Base-by-base conservation (phyloP, 164 flowering plant species). In the Stephania yunnanensis region DNA sequence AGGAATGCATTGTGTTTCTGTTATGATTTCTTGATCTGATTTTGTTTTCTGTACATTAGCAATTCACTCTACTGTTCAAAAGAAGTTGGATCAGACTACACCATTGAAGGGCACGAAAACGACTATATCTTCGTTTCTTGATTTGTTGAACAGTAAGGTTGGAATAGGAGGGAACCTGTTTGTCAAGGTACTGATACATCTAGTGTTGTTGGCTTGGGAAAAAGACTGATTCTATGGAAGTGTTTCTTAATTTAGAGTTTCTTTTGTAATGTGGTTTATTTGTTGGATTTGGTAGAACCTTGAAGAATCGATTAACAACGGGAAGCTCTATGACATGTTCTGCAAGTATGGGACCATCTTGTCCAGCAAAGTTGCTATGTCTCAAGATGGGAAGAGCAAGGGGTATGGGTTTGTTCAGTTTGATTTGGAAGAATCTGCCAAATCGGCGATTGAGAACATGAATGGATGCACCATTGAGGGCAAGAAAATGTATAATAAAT, bases 361-460 rank as follows among this genome's bases (percentile, higher is more conserved):
- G 73, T 94, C 97, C 17, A 86, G 93, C 82, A 92, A 94, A 83
- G 90, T 94, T 29, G 93, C 69, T 44, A 83, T 74, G 15, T 79
- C 80, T 71, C 90, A 85, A 53, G 93, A 94, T 82, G 97, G 96
- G 15, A 87, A 85, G 85, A 94, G 94, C 77, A 90, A 80, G 72
- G 93, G 98, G 6, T 86, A 86, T 79, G 98, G 98, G 9, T 94
- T 92, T 80, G 91, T 92, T 50, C 98, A 94, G 75, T 92, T 88
- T 83, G 92, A 87, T 12, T 73, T 87, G 1, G 91, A 89, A 75
- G 88, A 84, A 72, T 89, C 91, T 75, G 97, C 96, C 67, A 84
- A 75, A 74, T 79, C 85, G 67, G 94, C 97, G 29, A 89, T 94
- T 65, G 85, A 86, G 73, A 81, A 78, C 36, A 78, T 87, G 5